These are phyloP conservation scores for Alternaria gaisen DNA, from an alignment of 2,329 filamentous ascomycete species.

Conservation along the genomic window DNA sequence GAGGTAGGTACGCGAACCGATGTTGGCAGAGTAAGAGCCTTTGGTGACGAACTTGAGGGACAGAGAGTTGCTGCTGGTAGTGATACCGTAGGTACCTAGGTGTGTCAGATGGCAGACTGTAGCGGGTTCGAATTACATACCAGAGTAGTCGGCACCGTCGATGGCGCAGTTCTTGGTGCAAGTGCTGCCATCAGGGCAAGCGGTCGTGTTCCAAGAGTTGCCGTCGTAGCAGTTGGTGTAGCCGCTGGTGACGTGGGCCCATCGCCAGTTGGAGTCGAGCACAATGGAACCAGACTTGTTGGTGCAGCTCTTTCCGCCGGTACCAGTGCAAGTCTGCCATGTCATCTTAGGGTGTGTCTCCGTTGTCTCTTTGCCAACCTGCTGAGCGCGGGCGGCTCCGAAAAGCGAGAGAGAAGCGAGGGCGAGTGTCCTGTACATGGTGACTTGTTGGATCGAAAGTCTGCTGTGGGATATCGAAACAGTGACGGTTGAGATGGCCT, in stretches of 20 bases:
- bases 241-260: conserved; percentile 56
- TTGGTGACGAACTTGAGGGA: conserved; percentile 67
- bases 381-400: conserved; percentile 53
- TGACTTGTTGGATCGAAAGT: conserved; percentile 39
- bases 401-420: conserved; percentile 53
- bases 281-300: conserved; percentile 49
- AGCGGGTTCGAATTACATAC: conserved; percentile 19
- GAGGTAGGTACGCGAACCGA: conserved; percentile 55
- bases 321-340: conserved; percentile 53
- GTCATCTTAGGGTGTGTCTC: conserved; percentile 55
- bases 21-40: conserved; percentile 54
- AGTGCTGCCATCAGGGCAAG: conserved; percentile 51
- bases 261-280: conserved; percentile 62
- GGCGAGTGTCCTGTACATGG: conserved; percentile 52
- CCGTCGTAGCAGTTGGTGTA: conserved; percentile 61
- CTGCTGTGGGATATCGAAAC: conserved; percentile 39
- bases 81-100: conserved; percentile 58
- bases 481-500: conserved; percentile 11
- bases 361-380: conserved; percentile 51
- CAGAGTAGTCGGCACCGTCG: conserved; percentile 55
- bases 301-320: conserved; percentile 51
- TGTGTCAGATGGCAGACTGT: background rate
- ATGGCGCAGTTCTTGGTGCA: conserved; percentile 55
- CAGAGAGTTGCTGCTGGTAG: conserved; percentile 61
- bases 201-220: conserved; percentile 54